Evolutionary conservation across 2,329 filamentous ascomycete species (phyloP), one percentile per base, ranked within the genome.

Genomic region (Fusarium incarnatum): DNA sequence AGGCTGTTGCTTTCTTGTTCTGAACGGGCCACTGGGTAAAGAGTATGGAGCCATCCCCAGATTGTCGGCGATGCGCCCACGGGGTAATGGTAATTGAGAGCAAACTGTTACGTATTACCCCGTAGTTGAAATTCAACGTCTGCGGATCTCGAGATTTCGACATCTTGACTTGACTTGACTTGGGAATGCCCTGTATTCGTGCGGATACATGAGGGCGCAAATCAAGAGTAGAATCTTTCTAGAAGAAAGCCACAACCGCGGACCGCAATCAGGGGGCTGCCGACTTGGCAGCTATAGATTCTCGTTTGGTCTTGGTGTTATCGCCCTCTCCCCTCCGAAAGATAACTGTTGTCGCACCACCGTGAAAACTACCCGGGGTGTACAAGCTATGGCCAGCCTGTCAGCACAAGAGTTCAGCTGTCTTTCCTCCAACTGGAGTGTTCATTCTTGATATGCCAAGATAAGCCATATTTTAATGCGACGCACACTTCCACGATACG

Each of bases 31-130:
- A 63, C 50, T 64, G 34, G 46, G 62, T 52, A 57, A 28, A 28
- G 25, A 32, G 40, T 52, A 73, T 73, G 72, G 70, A 73, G 65
- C 67, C 57, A 42, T 75, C 72, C 72, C 72, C 72, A 70, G 72
- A 75, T 70, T 68, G 59, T 60, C 48, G 56, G 46, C 56, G 47
- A 56, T 53, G 67, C 67, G 63, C 68, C 70, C 72, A 72, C 59
- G 72, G 72, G 72, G 72, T 66, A 74, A 70, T 45, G 64, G 50
- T 42, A 68, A 44, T 61, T 64, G 42, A 60, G 22, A 56, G 60
- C 48, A 72, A 73, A 73, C 61, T 73, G 48, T 74, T 74, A 74
- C 72, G 72, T 74, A 75, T 68, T 61, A 56, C 50, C 70, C 72
- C 63, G 47, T 72, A 58, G 53, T 53, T 54, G 57, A 68, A 48